Conservation (phyloP, 257 asterid species). For the Leonotis leonurus region DNA sequence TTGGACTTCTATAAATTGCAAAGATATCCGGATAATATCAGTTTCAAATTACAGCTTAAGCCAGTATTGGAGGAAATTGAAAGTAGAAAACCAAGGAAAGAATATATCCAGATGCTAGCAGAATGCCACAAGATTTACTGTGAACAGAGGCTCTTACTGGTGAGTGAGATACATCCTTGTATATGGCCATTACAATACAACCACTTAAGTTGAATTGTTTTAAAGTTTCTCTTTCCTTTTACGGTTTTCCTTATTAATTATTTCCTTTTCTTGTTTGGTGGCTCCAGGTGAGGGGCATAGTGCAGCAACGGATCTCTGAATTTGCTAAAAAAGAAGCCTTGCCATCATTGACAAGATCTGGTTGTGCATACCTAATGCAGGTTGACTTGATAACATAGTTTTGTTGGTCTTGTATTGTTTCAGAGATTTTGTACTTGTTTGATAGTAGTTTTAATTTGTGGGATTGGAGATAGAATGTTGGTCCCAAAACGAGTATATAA, state of each 20-base stretch:
- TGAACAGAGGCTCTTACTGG: slow-evolving; percentile 93
- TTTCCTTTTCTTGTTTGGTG: slow-evolving; percentile 11
- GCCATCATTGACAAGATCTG: slow-evolving; percentile 92
- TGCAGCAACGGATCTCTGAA: slow-evolving; percentile 85
- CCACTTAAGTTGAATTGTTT: slow-evolving; percentile 5
- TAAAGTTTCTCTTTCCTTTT: not conserved
- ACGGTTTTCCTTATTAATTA: no score
- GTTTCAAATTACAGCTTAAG: slow-evolving; percentile 67
- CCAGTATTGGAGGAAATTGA: slow-evolving; percentile 91
- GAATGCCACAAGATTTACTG: slow-evolving; percentile 97
- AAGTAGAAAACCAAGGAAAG: slow-evolving; percentile 89
- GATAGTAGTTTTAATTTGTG: slow-evolving; percentile 10
- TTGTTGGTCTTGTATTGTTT: slow-evolving; percentile 2
- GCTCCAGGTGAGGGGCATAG: slow-evolving; percentile 74
- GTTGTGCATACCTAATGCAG: slow-evolving; percentile 98
- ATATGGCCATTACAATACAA: not conserved
- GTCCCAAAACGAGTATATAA: no score
- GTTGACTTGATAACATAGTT: slow-evolving; percentile 33
- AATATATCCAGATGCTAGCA: slow-evolving; percentile 76
- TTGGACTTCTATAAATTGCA: slow-evolving; percentile 10
- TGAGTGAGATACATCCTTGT: slow-evolving; percentile 29
- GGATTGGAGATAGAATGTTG: not conserved
- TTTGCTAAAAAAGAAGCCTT: slow-evolving; percentile 81
- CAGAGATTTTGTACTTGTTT: not conserved
- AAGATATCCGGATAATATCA: not conserved